These are phyloP conservation scores for Ceriops decandra DNA, from an alignment of 345 rosid genomes.

Conservation along the genomic window DNA sequence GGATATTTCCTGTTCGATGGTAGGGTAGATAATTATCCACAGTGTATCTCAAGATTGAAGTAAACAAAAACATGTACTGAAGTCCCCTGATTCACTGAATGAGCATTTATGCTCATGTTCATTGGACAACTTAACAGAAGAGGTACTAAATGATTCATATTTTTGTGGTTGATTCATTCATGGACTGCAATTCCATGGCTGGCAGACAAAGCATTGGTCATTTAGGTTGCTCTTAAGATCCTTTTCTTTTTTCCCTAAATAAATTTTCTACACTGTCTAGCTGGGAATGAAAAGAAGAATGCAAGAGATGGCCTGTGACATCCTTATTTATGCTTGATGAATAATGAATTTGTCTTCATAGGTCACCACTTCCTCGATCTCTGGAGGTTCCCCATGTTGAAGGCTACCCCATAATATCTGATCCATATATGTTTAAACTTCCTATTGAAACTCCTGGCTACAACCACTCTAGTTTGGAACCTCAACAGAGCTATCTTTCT, in stretches of 20 bases:
- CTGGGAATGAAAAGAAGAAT: neutral
- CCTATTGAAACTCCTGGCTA: constrained; percentile 42
- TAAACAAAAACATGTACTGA: no score
- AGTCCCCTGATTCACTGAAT: no score
- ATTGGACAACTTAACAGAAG: no score
- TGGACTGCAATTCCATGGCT: constrained; percentile 2
- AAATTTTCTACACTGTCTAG: neutral
- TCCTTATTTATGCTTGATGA: neutral
- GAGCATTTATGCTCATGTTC: no score
- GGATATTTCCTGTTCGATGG: no score
- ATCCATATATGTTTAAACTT: constrained; percentile 47
- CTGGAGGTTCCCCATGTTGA: constrained; percentile 52
- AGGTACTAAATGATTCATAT: neutral
- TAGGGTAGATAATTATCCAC: no score
- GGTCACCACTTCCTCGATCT: constrained; percentile 60
- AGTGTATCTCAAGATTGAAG: no score
- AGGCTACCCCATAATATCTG: constrained; percentile 62
- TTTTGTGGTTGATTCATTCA: neutral
- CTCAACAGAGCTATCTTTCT: constrained; percentile 56
- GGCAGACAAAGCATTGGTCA: neutral
- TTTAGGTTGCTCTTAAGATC: neutral
- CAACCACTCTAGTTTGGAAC: constrained; percentile 29
- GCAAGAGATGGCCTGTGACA: neutral
- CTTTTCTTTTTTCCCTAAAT: neutral
- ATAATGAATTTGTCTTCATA: constrained; percentile 20